These are phyloP conservation scores for Tolypocladium guangdongense DNA, from an alignment of 2,329 filamentous ascomycete species.

Conservation along the genomic window DNA sequence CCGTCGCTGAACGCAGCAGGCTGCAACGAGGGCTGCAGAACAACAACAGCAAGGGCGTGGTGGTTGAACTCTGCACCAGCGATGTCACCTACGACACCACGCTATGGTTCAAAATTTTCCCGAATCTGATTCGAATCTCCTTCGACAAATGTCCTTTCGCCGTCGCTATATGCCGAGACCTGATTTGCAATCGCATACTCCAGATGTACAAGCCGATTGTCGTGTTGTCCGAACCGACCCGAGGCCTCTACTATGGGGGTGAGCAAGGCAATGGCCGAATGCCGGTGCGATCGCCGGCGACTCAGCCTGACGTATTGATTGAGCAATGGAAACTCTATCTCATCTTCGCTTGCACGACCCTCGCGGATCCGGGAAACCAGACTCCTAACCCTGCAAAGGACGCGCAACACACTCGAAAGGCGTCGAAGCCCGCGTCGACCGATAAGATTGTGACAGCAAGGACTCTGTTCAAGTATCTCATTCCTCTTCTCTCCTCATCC, in stretches of 20 bases:
- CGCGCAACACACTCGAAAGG: conserved; percentile 68
- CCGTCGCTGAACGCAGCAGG: conserved; percentile 83
- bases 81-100: conserved; percentile 91
- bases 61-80: conserved; percentile 91
- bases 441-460: conserved; percentile 80
- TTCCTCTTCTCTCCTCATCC: conserved; percentile 72
- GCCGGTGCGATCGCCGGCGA: conserved; percentile 47
- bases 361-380: conserved; percentile 68
- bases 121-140: conserved; percentile 82
- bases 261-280: conserved; percentile 44
- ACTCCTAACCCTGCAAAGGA: conserved; percentile 31
- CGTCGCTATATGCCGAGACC: conserved; percentile 78
- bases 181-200: conserved; percentile 82
- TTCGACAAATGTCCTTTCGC: conserved; percentile 88
- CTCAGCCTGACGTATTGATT: conserved; percentile 75
- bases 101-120: conserved; percentile 96
- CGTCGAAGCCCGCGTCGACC: conserved; percentile 56
- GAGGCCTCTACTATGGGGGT: conserved; percentile 52
- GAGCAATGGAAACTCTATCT: conserved; percentile 98
- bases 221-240: conserved; percentile 61
- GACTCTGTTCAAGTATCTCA: conserved; percentile 82
- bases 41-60: conserved; percentile 69
- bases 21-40: conserved; percentile 83
- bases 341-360: conserved; percentile 91
- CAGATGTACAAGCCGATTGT: conserved; percentile 87